These are phyloP conservation scores for Sphagnum contortum DNA, from an alignment of 225 moss, liverwort and hornwort species.

Conservation along the genomic window DNA sequence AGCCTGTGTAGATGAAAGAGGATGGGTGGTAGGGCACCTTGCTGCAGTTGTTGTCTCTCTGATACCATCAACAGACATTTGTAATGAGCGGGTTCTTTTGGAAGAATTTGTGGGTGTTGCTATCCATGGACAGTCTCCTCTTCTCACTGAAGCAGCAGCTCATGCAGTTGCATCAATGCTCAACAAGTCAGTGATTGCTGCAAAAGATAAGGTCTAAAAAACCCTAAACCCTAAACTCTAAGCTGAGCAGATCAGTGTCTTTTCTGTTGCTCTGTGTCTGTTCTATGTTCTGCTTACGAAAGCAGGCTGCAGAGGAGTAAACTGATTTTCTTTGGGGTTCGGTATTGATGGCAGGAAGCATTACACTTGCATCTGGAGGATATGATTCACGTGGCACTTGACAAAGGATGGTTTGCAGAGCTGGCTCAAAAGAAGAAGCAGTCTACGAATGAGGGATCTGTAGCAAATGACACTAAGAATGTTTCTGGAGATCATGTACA, in stretches of 20 bases:
- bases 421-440: neutral
- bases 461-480: slow-evolving; percentile 1
- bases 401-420: slow-evolving; percentile 18
- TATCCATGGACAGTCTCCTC: slow-evolving; percentile 17
- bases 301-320: neutral
- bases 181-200: slow-evolving; percentile 54
- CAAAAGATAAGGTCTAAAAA: slow-evolving; percentile 25
- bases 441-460: slow-evolving; percentile 1
- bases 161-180: slow-evolving; percentile 70
- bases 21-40: slow-evolving; percentile 39
- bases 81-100: slow-evolving; percentile 25
- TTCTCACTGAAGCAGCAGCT: slow-evolving; percentile 40
- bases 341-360: too few species aligned
- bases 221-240: neutral
- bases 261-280: neutral
- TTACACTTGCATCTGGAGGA: slow-evolving; percentile 14
- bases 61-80: slow-evolving; percentile 29
- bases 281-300: neutral
- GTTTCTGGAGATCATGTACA: too few species aligned
- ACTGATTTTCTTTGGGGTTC: neutral
- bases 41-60: slow-evolving; percentile 54
- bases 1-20: slow-evolving; percentile 11
- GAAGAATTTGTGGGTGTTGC: slow-evolving; percentile 31
- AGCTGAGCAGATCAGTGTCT: neutral
- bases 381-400: slow-evolving; percentile 34